Conservation (phyloP, 75 land plant genomes). For the Cryptomeria japonica region DNA sequence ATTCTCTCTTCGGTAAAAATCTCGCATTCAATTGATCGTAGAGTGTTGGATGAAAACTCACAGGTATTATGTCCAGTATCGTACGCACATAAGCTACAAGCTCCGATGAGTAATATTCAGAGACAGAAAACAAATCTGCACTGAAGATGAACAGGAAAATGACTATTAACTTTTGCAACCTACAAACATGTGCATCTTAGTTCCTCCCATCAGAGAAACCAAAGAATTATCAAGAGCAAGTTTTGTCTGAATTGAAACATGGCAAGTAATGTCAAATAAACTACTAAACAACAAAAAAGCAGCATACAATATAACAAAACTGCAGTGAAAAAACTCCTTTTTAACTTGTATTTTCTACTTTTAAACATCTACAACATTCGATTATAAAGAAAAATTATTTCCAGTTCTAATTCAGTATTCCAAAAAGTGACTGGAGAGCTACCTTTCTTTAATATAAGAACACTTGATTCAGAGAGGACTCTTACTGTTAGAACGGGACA, state of each 20-base stretch:
- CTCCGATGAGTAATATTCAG: conserved; percentile 50
- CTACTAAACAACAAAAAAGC: neutral
- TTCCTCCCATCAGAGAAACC: neutral
- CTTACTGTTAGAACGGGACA: neutral
- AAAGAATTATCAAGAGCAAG: neutral
- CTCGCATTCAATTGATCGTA: neutral
- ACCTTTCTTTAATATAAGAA: neutral
- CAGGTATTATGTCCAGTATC: conserved; percentile 39
- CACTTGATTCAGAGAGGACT: neutral
- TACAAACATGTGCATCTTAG: neutral
- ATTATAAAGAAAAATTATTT: too few species aligned
- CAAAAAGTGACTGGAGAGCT: neutral
- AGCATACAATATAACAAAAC: neutral
- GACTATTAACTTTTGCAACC: neutral
- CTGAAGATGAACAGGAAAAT: conserved; percentile 13
- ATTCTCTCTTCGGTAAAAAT: neutral
- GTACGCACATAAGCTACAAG: conserved; percentile 40
- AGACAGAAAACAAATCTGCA: conserved; percentile 39
- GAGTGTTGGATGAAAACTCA: neutral
- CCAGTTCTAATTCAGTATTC: neutral
- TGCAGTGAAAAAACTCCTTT: neutral
- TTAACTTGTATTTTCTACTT: neutral
- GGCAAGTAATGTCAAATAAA: neutral
- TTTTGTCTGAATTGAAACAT: neutral
- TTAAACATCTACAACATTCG: neutral